phyloP scores from a whole-genome alignment of 768 basidiomycete species.

The Panaeolus cyanescens region DNA sequence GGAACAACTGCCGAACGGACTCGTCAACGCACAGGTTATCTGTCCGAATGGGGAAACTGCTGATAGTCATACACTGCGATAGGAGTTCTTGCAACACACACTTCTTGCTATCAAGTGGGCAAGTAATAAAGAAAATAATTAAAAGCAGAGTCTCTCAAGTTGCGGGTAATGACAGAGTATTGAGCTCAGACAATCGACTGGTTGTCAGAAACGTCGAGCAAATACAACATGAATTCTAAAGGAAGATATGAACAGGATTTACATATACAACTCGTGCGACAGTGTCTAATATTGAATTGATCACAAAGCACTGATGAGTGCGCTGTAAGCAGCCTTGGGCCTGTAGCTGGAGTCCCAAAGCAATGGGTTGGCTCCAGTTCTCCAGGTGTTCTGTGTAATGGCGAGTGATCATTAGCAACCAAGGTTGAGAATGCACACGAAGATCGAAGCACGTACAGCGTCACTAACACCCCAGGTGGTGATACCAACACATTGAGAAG shows the following conservation, averaged over 20 bases:
- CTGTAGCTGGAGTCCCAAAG: slow-evolving; percentile 42
- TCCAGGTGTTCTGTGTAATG: slow-evolving; percentile 37
- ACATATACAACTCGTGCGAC: not conserved
- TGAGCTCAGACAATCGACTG: no score
- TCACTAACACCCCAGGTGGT: slow-evolving; percentile 54
- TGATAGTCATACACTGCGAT: no score
- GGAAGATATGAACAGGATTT: not conserved
- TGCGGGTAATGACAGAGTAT: no score
- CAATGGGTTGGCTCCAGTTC: slow-evolving; percentile 33
- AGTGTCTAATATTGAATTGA: not conserved
- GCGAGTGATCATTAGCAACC: not conserved
- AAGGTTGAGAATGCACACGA: not conserved
- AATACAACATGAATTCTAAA: not conserved
- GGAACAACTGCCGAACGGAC: not conserved
- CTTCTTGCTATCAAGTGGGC: no score
- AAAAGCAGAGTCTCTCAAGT: no score
- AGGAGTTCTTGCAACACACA: no score
- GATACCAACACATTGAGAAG: slow-evolving; percentile 44
- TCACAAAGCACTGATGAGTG: slow-evolving; percentile 7
- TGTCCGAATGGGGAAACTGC: no score
- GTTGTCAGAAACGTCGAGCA: no score
- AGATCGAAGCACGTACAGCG: slow-evolving; percentile 29
- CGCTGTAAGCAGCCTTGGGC: slow-evolving; percentile 34
- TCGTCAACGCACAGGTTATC: not conserved
- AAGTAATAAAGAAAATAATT: no score